A percentile compares a stretch with the other conserved stretches of the same genome.
Evolutionary conservation across 225 moss, liverwort and hornwort species (phyloP).

Genomic region (Polytrichum commune): DNA sequence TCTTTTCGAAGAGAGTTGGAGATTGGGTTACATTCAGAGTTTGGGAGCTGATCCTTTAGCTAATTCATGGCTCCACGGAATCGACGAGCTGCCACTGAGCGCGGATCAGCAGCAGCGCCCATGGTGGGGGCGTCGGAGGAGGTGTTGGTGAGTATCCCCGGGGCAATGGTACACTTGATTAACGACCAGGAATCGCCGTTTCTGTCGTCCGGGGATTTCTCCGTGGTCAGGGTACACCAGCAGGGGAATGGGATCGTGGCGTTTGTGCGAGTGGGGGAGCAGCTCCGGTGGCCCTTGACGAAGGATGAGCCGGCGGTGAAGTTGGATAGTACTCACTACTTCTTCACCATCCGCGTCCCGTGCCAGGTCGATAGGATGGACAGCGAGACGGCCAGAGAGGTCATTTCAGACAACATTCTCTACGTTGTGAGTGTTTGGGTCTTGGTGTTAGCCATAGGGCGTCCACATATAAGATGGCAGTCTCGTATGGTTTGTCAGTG

Average conservation of each 20-base stretch:
- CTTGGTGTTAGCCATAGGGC: neutral
- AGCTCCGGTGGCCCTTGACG: constrained; percentile 53
- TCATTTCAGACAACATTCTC: neutral
- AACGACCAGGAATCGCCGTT: constrained; percentile 47
- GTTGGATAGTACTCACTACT: constrained; percentile 52
- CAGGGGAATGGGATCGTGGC: constrained; percentile 39
- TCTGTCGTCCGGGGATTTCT: constrained; percentile 43
- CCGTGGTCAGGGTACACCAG: constrained; percentile 39
- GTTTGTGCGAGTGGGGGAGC: constrained; percentile 40
- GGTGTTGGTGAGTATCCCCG: constrained; percentile 44
- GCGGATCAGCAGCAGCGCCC: neutral
- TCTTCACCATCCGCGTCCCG: constrained; percentile 43
- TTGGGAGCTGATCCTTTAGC: no score
- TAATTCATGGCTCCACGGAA: no score
- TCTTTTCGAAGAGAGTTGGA: no score
- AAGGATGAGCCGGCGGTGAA: constrained; percentile 45
- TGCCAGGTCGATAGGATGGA: neutral
- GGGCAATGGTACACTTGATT: constrained; percentile 50
- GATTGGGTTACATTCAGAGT: no score
- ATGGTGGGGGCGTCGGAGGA: constrained; percentile 28
- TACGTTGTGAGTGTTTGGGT: neutral
- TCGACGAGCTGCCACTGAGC: neutral
- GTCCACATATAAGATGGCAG: neutral
- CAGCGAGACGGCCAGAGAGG: constrained; percentile 14
- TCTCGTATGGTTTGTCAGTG: neutral